A percentile compares a stretch with the other conserved stretches of the same genome.
These are phyloP conservation scores for Pichia californica DNA, from an alignment of 805 yeast species.

Conservation along the genomic window DNA sequence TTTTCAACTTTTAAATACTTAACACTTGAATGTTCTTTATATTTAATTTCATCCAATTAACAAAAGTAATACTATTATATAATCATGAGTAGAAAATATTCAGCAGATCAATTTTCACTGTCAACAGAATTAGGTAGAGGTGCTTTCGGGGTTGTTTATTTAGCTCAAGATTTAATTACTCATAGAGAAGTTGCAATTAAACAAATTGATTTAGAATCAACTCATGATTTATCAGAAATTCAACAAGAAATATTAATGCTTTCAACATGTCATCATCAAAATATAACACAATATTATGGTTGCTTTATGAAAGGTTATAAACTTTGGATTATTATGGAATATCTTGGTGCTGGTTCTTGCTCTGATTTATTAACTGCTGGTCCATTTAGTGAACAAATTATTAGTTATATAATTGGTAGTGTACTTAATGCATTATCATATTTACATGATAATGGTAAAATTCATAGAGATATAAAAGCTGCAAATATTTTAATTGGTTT, in stretches of 20 bases:
- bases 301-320: slow-evolving; percentile 64
- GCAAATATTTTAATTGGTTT: slow-evolving; percentile 76
- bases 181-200: slow-evolving; percentile 49
- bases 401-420: slow-evolving; percentile 49
- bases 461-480: slow-evolving; percentile 91
- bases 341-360: slow-evolving; percentile 71
- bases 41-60: too few relatives aligned
- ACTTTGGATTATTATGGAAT: slow-evolving; percentile 79
- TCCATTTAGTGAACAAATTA: slow-evolving; percentile 48
- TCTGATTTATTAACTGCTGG: slow-evolving; percentile 57
- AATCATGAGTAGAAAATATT: slow-evolving; percentile 1
- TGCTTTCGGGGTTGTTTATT: slow-evolving; percentile 71
- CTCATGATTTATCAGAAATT: slow-evolving; percentile 66
- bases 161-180: slow-evolving; percentile 44
- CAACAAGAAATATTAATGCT: slow-evolving; percentile 66
- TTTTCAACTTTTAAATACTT: too few relatives aligned
- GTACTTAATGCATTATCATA: slow-evolving; percentile 56
- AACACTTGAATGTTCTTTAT: too few relatives aligned
- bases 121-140: slow-evolving; percentile 59
- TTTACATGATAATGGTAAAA: slow-evolving; percentile 65
- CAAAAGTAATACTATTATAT: too few relatives aligned
- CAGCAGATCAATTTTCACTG: slow-evolving; percentile 6
- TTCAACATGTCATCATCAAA: slow-evolving; percentile 56
- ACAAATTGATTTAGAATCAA: slow-evolving; percentile 65
- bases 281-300: slow-evolving; percentile 64